Evolutionary conservation across 2,329 filamentous ascomycete species (phyloP), one percentile per base, ranked within the genome.

Genomic region (Xylariaceae sp.): DNA sequence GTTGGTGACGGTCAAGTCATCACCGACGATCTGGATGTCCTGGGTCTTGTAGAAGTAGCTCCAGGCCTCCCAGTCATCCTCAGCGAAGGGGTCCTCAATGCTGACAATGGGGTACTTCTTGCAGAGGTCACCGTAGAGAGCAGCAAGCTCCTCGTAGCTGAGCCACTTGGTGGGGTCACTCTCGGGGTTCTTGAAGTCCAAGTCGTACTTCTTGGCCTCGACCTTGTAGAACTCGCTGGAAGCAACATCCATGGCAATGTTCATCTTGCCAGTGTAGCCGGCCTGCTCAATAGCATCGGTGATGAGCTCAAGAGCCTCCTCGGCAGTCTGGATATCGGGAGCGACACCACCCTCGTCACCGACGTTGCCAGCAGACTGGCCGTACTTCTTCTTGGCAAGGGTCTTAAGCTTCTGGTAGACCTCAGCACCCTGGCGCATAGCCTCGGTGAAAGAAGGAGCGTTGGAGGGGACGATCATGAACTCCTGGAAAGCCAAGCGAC

Each of bases 31-130:
- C 85, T 99, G 94, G 84, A 95, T 92, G 79, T 97, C 88, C 75
- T 91, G 92, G 72, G 90, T 94, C 89, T 97, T 97, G 89, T 89
- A 96, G 88, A 97, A 99, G 88, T 97, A 96, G 87, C 90, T 96
- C 94, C 94, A 99, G 64, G 94, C 94, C 86, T 97, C 93, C 94
- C 94, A 99, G 84, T 99, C 94, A 74, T 97, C 94, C 86, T 99
- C 94, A 67, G 91, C 93, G 80, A 99, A 99, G 75, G 94, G 94
- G 77, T 99, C 94, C 83, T 99, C 94, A 72, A 99, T 97, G 78
- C 86, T 90, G 80, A 97, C 91, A 74, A 99, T 99, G 73, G 94
- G 93, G 83, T 99, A 99, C 83, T 96, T 97, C 84, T 87, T 84
- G 75, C 85, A 83, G 64, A 99, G 87, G 51, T 87, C 82, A 77